Conservation (phyloP, 495 filamentous ascomycete genomes). For the Aspergillus homomorphus region DNA sequence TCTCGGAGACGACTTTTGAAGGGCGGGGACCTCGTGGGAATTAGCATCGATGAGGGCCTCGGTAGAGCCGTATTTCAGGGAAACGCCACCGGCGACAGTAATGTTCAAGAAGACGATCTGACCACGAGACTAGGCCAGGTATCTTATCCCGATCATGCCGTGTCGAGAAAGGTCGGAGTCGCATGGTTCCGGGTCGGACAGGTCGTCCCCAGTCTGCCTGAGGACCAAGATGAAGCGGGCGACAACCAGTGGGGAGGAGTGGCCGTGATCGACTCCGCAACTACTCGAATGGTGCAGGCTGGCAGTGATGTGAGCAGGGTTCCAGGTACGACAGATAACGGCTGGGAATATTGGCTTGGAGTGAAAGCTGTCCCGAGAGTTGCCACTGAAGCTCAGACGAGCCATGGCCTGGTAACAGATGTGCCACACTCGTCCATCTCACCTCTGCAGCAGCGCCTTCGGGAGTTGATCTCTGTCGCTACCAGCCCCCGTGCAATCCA, state of each 20-base stretch:
- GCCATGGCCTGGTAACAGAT: constrained; percentile 46
- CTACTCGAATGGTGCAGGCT: constrained; percentile 82
- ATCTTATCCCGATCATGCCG: constrained; percentile 19
- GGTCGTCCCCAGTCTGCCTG: constrained; percentile 54
- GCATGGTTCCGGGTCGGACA: constrained; percentile 88
- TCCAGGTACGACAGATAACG: constrained; percentile 66
- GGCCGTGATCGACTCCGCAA: constrained; percentile 74
- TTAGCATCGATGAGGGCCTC: constrained; percentile 79
- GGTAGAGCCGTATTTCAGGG: constrained; percentile 70
- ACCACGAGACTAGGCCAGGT: constrained; percentile 46
- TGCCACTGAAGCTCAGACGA: constrained; percentile 30
- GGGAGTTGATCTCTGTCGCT: constrained; percentile 83
- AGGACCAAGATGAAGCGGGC: constrained; percentile 55
- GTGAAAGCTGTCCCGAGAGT: constrained; percentile 56
- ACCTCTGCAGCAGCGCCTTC: constrained; percentile 67
- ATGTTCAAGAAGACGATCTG: constrained; percentile 61
- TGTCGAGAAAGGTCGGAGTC: constrained; percentile 53
- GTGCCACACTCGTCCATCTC: constrained; percentile 54
- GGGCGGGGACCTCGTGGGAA: constrained; percentile 80
- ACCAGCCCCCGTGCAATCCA: constrained; percentile 85
- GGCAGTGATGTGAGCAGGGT: constrained; percentile 76
- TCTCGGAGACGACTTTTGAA: constrained; percentile 72
- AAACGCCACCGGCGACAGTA: constrained; percentile 51
- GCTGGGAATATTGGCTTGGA: constrained; percentile 85
- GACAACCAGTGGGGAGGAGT: constrained; percentile 79